A percentile compares a stretch with the other conserved stretches of the same genome.
Conservation (phyloP, 2,329 filamentous ascomycete species). For the Monosporascus sp. region DNA sequence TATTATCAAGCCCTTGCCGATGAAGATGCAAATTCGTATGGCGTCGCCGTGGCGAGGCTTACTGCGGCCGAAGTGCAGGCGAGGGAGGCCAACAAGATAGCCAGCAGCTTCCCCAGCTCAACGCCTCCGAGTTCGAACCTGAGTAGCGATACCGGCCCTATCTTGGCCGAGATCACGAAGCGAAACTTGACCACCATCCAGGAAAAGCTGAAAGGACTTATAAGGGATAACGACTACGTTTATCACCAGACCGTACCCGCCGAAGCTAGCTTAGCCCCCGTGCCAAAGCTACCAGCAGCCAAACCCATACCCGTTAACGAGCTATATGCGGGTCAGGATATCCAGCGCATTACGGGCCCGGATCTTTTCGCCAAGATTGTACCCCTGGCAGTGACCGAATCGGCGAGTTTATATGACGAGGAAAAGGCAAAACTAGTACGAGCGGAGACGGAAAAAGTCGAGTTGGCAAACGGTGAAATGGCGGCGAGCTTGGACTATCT, state of each 20-base stretch:
- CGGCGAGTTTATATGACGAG: constrained; percentile 94
- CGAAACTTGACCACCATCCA: constrained; percentile 76
- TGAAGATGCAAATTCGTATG: constrained; percentile 82
- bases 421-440: constrained; percentile 95
- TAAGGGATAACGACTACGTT: constrained; percentile 96
- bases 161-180: constrained; percentile 76
- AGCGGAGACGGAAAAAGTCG: constrained; percentile 88
- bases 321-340: constrained; percentile 93
- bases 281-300: constrained; percentile 87
- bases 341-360: constrained; percentile 91
- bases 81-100: constrained; percentile 71
- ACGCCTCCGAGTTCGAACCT: constrained; percentile 80
- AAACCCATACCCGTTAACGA: constrained; percentile 97
- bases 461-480: constrained; percentile 92
- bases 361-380: constrained; percentile 97
- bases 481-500: constrained; percentile 91
- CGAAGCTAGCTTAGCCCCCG: constrained; percentile 73
- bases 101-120: constrained; percentile 74
- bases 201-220: constrained; percentile 68
- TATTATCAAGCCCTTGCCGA: constrained; percentile 92
- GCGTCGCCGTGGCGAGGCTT: constrained; percentile 75
- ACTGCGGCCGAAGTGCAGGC: constrained; percentile 74
- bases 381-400: constrained; percentile 92
- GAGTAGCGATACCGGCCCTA: constrained; percentile 67
- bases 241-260: constrained; percentile 90